Base-by-base conservation (phyloP, 306 rosid genomes). In the Fagus sylvatica region DNA sequence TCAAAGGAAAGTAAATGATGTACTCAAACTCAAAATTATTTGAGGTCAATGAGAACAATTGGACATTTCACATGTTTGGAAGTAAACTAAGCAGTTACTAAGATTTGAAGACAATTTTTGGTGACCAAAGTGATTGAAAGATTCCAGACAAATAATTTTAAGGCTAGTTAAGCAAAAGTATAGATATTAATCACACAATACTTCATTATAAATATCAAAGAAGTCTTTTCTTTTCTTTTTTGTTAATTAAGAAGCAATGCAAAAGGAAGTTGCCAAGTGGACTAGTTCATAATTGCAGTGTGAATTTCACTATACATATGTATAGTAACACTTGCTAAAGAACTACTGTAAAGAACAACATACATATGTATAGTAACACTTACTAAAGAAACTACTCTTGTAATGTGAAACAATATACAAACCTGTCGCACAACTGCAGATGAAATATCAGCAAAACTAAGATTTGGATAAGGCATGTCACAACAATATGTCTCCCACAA, bases 401-500 rank as follows among this genome's bases (percentile, higher is more conserved):
- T 32, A 46, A 19, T 4, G 69, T 19, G 59, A 10, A 28, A 80
- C 17, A 8, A 43, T 57, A 59, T 30, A 78, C 87, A 37, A 22
- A 92, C 97, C 84, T 94, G 96, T 17, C 87, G 86, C 43, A 92
- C 96, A 43, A 90, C 97, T 5, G 94, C 96, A 4, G 94, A 80
- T 5, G 98, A 88, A 32, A 88, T 76, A 69, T 90, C 96, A 1
- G 91, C 91, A 79, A 92, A 92, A 84, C 94, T 88, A 36, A 90
- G 88, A 87, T 90, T 76, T 4, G 96, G 87, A 78, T 89, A 94
- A 57, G 98, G 97, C 97, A 93, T 93, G 53, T 88, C 97, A 36
- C 97, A 93, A 67, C 98, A 93, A 68, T 93, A 93, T 61, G 89
- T 86, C 81, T 93, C 98, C 98, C 98, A 93, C 77, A 93, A 81